These are phyloP conservation scores for Cardamine chenopodiifolia DNA, from an alignment of 345 rosid genomes.

Conservation along the genomic window DNA sequence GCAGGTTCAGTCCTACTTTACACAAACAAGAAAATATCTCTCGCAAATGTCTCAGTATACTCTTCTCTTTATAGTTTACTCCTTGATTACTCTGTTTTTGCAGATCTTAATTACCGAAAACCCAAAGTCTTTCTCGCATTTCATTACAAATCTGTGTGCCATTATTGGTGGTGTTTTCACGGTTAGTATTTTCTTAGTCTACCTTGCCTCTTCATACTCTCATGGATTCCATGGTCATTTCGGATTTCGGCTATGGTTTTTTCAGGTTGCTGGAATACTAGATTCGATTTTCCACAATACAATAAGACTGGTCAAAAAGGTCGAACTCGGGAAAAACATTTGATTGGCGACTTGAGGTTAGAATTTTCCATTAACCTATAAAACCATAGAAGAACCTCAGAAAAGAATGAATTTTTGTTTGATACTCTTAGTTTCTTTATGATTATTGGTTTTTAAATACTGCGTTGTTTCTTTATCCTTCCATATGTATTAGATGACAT, in stretches of 20 bases:
- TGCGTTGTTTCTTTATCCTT: constrained; percentile 1
- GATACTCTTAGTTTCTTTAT: constrained; percentile 22
- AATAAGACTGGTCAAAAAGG: constrained; percentile 74
- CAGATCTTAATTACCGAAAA: constrained; percentile 88
- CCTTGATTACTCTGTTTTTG: constrained; percentile 25
- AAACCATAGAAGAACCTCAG: constrained; percentile 36
- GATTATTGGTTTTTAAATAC: background rate
- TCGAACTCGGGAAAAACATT: constrained; percentile 90
- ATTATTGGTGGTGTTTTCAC: constrained; percentile 96
- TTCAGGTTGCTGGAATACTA: constrained; percentile 96
- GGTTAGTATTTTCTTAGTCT: constrained; percentile 51
- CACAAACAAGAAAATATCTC: background rate
- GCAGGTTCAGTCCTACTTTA: constrained; percentile 62
- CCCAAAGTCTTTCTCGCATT: constrained; percentile 84
- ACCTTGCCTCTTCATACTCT: constrained; percentile 4
- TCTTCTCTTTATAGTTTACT: background rate
- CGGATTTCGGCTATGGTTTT: constrained; percentile 2
- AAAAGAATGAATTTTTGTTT: constrained; percentile 35
- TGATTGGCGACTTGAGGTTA: constrained; percentile 48
- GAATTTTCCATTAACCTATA: constrained; percentile 32
- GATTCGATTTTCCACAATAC: constrained; percentile 87
- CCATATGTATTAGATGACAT: constrained; percentile 3
- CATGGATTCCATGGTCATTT: constrained; percentile 1
- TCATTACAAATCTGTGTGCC: constrained; percentile 94
- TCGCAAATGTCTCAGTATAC: constrained; percentile 6